These are phyloP conservation scores for Lizonia empirigonia DNA, from an alignment of 2,329 filamentous ascomycete genomes.

Conservation along the genomic window DNA sequence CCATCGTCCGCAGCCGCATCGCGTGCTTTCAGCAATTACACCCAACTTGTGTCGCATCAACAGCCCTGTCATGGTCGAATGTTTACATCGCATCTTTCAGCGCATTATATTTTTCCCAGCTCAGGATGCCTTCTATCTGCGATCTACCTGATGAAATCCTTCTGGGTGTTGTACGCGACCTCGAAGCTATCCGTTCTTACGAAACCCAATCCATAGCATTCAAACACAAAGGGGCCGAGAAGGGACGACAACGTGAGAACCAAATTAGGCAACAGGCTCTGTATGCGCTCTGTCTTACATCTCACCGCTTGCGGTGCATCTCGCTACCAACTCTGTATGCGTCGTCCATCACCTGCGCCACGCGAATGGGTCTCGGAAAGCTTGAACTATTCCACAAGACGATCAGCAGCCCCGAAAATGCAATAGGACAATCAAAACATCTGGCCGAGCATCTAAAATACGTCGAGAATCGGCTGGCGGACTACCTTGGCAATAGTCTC, in stretches of 20 bases:
- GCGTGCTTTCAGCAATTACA: background rate
- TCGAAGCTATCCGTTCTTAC: slow-evolving; percentile 25
- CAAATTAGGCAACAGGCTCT: slow-evolving; percentile 20
- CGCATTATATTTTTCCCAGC: background rate
- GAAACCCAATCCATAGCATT: slow-evolving; percentile 32
- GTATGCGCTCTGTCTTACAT: slow-evolving; percentile 28
- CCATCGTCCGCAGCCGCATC: background rate
- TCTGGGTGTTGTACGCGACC: slow-evolving; percentile 21
- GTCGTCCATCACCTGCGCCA: slow-evolving; percentile 27
- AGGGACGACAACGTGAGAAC: slow-evolving; percentile 33
- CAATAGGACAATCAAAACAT: background rate
- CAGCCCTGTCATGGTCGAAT: background rate
- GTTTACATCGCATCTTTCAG: background rate
- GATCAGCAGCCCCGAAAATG: background rate
- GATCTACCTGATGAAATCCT: slow-evolving; percentile 35
- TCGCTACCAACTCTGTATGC: slow-evolving; percentile 31
- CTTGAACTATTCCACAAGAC: slow-evolving; percentile 28
- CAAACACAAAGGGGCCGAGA: slow-evolving; percentile 22
- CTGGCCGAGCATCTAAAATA: slow-evolving; percentile 25
- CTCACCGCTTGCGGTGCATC: slow-evolving; percentile 23
- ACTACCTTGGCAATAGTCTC: slow-evolving; percentile 29
- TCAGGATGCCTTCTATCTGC: background rate
- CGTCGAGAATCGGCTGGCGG: slow-evolving; percentile 34
- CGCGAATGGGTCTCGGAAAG: slow-evolving; percentile 17
- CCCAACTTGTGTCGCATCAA: background rate